Conservation (phyloP, 768 basidiomycete genomes). For the Nidula microcarpa region DNA sequence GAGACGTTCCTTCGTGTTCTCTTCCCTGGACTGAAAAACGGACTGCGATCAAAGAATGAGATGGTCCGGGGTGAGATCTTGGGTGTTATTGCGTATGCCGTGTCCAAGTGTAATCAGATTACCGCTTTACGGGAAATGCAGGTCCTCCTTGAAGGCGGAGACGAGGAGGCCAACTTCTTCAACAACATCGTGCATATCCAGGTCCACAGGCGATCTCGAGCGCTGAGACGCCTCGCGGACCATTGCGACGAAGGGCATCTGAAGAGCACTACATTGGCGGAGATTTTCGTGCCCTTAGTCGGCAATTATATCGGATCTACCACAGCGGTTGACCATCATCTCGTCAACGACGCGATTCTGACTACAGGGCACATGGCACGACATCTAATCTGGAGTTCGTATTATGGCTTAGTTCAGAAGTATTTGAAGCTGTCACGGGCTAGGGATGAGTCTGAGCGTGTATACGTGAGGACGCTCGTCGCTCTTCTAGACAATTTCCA, state of each 20-base stretch:
- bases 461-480: constrained; percentile 83
- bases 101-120: constrained; percentile 59
- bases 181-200: constrained; percentile 95
- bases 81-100: constrained; percentile 71
- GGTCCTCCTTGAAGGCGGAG: constrained; percentile 77
- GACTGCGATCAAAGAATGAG: constrained; percentile 77
- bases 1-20: constrained; percentile 59
- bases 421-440: constrained; percentile 68
- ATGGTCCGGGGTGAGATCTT: constrained; percentile 85
- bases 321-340: constrained; percentile 70
- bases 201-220: constrained; percentile 82
- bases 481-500: constrained; percentile 87
- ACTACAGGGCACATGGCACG: constrained; percentile 77
- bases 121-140: constrained; percentile 73
- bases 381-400: constrained; percentile 79
- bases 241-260: constrained; percentile 64
- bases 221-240: constrained; percentile 81
- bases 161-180: constrained; percentile 96
- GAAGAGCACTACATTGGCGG: constrained; percentile 66
- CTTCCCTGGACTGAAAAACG: constrained; percentile 76
- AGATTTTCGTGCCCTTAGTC: constrained; percentile 85
- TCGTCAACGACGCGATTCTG: constrained; percentile 86
- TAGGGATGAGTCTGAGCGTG: constrained; percentile 71
- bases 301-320: constrained; percentile 72
- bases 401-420: constrained; percentile 74